Evolutionary conservation across 1,284 basidiomycete species (phyloP), one percentile per base, ranked within the genome.

Genomic region (Austroboletus novae-zelandiae): DNA sequence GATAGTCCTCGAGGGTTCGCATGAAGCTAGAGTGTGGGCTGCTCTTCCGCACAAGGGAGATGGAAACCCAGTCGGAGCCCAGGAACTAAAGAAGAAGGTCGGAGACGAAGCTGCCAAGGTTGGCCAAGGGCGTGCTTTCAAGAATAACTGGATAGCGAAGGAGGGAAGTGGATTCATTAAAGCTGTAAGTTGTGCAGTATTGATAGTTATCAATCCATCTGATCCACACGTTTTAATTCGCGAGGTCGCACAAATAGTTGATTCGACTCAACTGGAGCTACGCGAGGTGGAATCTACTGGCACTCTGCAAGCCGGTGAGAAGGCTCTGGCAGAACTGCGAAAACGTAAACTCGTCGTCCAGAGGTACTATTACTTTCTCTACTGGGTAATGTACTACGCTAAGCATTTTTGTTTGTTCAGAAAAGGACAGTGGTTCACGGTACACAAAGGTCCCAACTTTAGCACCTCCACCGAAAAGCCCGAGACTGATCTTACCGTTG

Each of bases 401-500:
- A 40, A 46, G 48, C 20, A 27, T 50, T 18, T 34, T 34, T 4
- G 9, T 43, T 43, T n/a, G 18, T 55, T 13, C 61, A 95, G 93
- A 73, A 99, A 98, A 75, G 85, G 89, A 6, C 89, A 98, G 68
- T 98, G 94, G 86, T 99, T 96, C 76, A 83, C 85, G 15, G 87
- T 97, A 20, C 72, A 77, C 27, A 98, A 97, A 71, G 97, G 97
- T 2, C 61, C 84, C 4, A 78, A 86, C 51, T 99, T 98, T 76
- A 91, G 91, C 64, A 92, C 91, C 5, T 94, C 91, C 15, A 89
- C 91, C n/a, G 86, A 89, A 49, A 98, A 97, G 72, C 89, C 88
- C n/a, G 96, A 99, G 72, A 99, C 97, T 11, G 97, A 99, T 73
- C 76, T 99, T 46, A 98, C 96, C 0, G 89, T 83, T 9, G 97